Evolutionary conservation across 2,329 filamentous ascomycete genomes (phyloP).

Genomic region (Paramyrothecium sp.): DNA sequence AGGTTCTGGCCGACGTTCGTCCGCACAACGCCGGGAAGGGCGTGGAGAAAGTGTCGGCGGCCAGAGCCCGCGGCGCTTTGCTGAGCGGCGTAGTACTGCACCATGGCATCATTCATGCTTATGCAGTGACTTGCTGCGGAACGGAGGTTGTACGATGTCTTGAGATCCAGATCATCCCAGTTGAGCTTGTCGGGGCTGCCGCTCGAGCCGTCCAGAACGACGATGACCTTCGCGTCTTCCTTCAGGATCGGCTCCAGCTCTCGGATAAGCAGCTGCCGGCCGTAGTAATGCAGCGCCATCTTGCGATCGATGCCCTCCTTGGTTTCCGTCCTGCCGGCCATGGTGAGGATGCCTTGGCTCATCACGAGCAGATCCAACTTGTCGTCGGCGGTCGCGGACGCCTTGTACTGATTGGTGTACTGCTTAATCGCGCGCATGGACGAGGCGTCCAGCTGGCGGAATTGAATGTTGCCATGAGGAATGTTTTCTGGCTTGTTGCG

Average conservation of each 20-base stretch:
- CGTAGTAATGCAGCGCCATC: constrained; percentile 41
- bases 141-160: constrained; percentile 23
- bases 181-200: constrained; percentile 28
- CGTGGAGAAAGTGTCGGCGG: constrained; percentile 32
- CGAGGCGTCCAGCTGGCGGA: constrained; percentile 21
- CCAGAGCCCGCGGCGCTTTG: constrained; percentile 11
- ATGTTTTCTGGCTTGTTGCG: constrained; percentile 19
- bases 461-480: constrained; percentile 23
- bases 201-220: constrained; percentile 24
- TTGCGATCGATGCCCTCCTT: constrained; percentile 39
- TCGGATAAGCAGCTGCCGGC: constrained; percentile 37
- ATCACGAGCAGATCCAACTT: constrained; percentile 32
- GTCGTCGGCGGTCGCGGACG: constrained; percentile 11
- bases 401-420: constrained; percentile 20
- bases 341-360: constrained; percentile 30
- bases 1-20: constrained; percentile 24
- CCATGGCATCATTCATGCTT: constrained; percentile 31
- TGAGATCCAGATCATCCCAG: constrained; percentile 34
- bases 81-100: constrained; percentile 26
- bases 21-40: constrained; percentile 33
- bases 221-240: constrained; percentile 29
- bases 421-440: constrained; percentile 24
- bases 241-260: constrained; percentile 33
- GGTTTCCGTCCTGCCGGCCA: constrained; percentile 31
- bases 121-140: constrained; percentile 31